Conservation (phyloP, 306 rosid genomes). For the Sophora flavescens region DNA sequence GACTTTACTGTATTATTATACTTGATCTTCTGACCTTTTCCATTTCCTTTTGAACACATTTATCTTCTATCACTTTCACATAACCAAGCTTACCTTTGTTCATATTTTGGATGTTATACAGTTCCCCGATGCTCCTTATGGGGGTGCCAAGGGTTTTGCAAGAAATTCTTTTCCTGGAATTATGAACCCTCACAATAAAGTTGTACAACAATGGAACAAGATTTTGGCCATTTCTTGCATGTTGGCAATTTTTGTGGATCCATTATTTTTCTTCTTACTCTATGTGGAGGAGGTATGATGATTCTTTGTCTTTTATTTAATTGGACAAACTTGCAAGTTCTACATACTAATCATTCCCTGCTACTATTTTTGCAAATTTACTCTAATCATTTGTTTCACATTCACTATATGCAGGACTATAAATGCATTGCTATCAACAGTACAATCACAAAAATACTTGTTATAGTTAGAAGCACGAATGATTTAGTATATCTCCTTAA, state of each 20-base stretch:
- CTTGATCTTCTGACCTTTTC: slow-evolving; percentile 25
- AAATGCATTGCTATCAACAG: slow-evolving; percentile 61
- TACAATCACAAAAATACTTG: slow-evolving; percentile 53
- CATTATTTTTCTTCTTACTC: slow-evolving; percentile 78
- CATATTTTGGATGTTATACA: slow-evolving; percentile 39
- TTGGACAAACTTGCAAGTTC: not conserved
- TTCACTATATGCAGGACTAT: slow-evolving; percentile 50
- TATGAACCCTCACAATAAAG: slow-evolving; percentile 82
- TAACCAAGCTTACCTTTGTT: not conserved
- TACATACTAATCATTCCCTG: slow-evolving; percentile 8
- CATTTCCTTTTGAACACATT: not conserved
- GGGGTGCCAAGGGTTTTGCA: slow-evolving; percentile 9
- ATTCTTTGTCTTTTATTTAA: slow-evolving; percentile 32
- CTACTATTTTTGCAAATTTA: no score
- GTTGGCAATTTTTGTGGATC: slow-evolving; percentile 78
- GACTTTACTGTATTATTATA: not conserved
- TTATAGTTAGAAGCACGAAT: slow-evolving; percentile 64
- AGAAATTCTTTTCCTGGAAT: slow-evolving; percentile 62
- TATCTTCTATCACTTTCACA: not conserved
- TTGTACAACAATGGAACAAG: slow-evolving; percentile 80
- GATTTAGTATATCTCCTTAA: slow-evolving; percentile 66
- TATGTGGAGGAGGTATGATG: slow-evolving; percentile 55
- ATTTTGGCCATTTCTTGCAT: slow-evolving; percentile 76
- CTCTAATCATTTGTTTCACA: not conserved
- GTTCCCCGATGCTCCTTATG: slow-evolving; percentile 37